Evolutionary conservation across 352 stramenopile species (phyloP).

Genomic region (Globisporangium uncinulatum): DNA sequence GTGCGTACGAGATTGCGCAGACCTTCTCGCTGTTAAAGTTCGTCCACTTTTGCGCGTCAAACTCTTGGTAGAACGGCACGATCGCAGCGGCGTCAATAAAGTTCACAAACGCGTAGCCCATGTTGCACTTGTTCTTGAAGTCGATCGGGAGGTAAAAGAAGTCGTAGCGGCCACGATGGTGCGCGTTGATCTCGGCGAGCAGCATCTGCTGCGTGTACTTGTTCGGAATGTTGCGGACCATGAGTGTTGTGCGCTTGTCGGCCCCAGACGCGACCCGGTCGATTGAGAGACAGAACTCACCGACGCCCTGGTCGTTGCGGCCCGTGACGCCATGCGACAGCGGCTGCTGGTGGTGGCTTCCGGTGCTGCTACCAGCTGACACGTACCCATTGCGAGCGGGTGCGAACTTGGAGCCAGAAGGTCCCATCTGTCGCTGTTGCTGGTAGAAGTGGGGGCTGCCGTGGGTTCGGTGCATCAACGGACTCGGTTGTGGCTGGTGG

Average conservation of each 20-base stretch:
- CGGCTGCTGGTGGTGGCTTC: constrained; percentile 19
- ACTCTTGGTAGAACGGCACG: constrained; percentile 77
- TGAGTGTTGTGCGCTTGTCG: constrained; percentile 97
- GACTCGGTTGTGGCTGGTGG: constrained; percentile 2
- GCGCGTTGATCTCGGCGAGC: constrained; percentile 94
- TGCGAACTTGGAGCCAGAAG: constrained; percentile 1
- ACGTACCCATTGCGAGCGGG: constrained; percentile 19
- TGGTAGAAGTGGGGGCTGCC: constrained; percentile 2
- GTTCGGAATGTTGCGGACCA: constrained; percentile 99
- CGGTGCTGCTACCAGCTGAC: constrained; percentile 17
- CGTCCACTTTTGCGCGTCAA: constrained; percentile 90
- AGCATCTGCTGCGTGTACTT: constrained; percentile 99
- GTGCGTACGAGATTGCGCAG: constrained; percentile 96
- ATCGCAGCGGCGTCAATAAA: constrained; percentile 91
- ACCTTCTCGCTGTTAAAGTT: constrained; percentile 99
- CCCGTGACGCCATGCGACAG: constrained; percentile 12
- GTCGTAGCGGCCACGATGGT: constrained; percentile 91
- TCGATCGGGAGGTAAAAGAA: constrained; percentile 99
- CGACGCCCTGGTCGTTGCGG: constrained; percentile 58
- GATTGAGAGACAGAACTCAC: constrained; percentile 76
- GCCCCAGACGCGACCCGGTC: constrained; percentile 71
- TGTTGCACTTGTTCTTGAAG: constrained; percentile 99
- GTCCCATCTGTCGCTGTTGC: constrained; percentile 4
- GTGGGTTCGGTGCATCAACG: not conserved
- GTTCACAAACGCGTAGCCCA: constrained; percentile 99